phyloP scores from a whole-genome alignment of 805 yeast species.

The Dipodascopsis uninucleata region DNA sequence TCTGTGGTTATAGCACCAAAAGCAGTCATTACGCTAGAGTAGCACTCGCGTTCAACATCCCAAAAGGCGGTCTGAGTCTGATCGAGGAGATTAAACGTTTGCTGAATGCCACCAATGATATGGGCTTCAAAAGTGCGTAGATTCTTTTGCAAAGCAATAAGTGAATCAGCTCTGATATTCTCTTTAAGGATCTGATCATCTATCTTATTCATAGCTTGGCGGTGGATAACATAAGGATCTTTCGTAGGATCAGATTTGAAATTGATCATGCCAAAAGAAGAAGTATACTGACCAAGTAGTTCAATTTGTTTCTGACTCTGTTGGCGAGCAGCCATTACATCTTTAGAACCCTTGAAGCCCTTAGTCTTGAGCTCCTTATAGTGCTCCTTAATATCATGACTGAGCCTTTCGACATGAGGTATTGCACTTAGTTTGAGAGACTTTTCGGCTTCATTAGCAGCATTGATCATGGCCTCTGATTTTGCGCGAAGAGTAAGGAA shows the following conservation, averaged over 20 bases:
- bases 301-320: conserved; percentile 41
- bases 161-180: conserved; percentile 45
- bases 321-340: conserved; percentile 38
- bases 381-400: conserved; percentile 43
- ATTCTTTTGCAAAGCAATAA: conserved; percentile 42
- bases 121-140: conserved; percentile 45
- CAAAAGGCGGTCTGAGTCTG: conserved; percentile 35
- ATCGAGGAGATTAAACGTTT: conserved; percentile 37
- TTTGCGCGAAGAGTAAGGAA: conserved; percentile 35
- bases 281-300: conserved; percentile 36
- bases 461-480: conserved; percentile 37
- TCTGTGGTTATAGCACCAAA: conserved; percentile 39
- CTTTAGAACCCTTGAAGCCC: conserved; percentile 39
- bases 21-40: conserved; percentile 34
- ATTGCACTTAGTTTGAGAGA: conserved; percentile 39
- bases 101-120: conserved; percentile 43
- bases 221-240: conserved; percentile 49
- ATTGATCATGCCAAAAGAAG: conserved; percentile 35
- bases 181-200: conserved; percentile 46
- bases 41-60: conserved; percentile 34
- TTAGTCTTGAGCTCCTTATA: conserved; percentile 41
- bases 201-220: conserved; percentile 39
- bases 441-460: conserved; percentile 41
- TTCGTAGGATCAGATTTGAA: conserved; percentile 39
- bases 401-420: conserved; percentile 45